Percentiles rank a stretch among this genome's conserved stretches.
phyloP scores from a whole-genome alignment of 805 yeast species.

The Wickerhamiella parazyma region DNA sequence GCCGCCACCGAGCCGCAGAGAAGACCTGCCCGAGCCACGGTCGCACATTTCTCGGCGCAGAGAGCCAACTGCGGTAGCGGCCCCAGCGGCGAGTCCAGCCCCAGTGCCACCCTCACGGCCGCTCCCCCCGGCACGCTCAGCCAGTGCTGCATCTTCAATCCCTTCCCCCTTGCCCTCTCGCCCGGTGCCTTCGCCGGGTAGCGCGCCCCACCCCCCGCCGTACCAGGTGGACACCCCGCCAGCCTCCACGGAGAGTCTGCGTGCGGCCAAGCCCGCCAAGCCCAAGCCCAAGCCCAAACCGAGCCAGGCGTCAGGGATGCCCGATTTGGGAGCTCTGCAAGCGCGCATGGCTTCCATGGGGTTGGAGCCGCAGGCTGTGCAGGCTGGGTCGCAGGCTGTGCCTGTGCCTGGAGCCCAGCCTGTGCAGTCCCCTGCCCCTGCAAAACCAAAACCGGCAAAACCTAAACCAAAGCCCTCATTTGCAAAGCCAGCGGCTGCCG shows the following conservation, averaged over 20 bases:
- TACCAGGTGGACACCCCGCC: neutral
- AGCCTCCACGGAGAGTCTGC: no score
- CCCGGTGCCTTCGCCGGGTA: neutral
- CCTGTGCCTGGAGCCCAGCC: neutral
- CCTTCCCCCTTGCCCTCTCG: neutral
- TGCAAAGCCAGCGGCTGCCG: no score
- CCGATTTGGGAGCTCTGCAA: slow-evolving; percentile 1
- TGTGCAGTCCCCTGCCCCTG: neutral
- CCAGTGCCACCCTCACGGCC: no score
- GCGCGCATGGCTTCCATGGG: slow-evolving; percentile 7
- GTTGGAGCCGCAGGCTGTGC: neutral
- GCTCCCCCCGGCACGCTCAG: no score
- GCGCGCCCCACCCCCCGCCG: neutral
- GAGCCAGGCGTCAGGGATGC: neutral
- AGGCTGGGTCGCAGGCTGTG: neutral
- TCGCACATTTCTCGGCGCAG: neutral
- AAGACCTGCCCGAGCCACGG: neutral
- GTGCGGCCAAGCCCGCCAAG: slow-evolving; percentile 16
- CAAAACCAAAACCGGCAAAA: slow-evolving; percentile 1
- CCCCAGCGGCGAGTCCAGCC: neutral
- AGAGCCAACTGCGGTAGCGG: neutral
- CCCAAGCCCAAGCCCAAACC: slow-evolving; percentile 10
- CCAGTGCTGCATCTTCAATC: neutral
- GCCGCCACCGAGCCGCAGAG: slow-evolving; percentile 11
- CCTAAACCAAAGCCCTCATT: slow-evolving; percentile 5